phyloP scores from a whole-genome alignment of 2,329 filamentous ascomycete genomes.

The Clonostachys chloroleuca region DNA sequence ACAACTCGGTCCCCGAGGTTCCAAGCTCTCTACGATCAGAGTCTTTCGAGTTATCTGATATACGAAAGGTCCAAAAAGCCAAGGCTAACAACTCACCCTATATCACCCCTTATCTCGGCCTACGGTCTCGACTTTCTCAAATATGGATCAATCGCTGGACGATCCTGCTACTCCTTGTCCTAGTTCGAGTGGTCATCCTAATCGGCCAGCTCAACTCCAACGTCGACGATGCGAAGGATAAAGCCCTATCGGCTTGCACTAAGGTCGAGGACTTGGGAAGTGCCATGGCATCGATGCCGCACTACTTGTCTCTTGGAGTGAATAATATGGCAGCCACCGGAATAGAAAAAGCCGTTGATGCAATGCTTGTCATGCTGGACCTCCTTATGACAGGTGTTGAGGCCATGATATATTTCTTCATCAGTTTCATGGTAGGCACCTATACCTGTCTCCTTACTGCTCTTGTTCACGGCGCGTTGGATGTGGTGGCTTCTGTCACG shows the following conservation, averaged over 20 bases:
- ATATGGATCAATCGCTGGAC: slow-evolving; percentile 99
- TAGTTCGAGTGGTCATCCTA: slow-evolving; percentile 75
- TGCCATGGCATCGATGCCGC: slow-evolving; percentile 95
- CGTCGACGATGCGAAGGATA: slow-evolving; percentile 68
- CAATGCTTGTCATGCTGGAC: slow-evolving; percentile 72
- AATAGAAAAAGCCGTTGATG: slow-evolving; percentile 76
- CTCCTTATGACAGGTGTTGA: slow-evolving; percentile 80
- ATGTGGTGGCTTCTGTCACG: slow-evolving; percentile 54
- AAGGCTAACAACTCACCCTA: slow-evolving; percentile 57
- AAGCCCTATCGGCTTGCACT: slow-evolving; percentile 85
- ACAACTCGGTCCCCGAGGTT: slow-evolving; percentile 25
- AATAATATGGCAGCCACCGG: slow-evolving; percentile 79
- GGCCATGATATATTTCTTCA: slow-evolving; percentile 84
- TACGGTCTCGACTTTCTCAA: slow-evolving; percentile 86
- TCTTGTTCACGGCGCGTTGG: slow-evolving; percentile 73
- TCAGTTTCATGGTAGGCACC: slow-evolving; percentile 86
- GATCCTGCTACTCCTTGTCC: slow-evolving; percentile 78
- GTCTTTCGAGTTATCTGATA: slow-evolving; percentile 26
- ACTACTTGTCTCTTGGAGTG: slow-evolving; percentile 85
- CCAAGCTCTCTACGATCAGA: slow-evolving; percentile 28
- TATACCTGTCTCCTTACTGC: slow-evolving; percentile 88
- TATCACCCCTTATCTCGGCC: slow-evolving; percentile 86
- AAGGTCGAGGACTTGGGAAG: slow-evolving; percentile 92
- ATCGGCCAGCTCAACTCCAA: slow-evolving; percentile 68
- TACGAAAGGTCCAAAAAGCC: slow-evolving; percentile 20